Base-by-base conservation (phyloP, 2,329 filamentous ascomycete genomes). In the Dactylonectria estremocensis region DNA sequence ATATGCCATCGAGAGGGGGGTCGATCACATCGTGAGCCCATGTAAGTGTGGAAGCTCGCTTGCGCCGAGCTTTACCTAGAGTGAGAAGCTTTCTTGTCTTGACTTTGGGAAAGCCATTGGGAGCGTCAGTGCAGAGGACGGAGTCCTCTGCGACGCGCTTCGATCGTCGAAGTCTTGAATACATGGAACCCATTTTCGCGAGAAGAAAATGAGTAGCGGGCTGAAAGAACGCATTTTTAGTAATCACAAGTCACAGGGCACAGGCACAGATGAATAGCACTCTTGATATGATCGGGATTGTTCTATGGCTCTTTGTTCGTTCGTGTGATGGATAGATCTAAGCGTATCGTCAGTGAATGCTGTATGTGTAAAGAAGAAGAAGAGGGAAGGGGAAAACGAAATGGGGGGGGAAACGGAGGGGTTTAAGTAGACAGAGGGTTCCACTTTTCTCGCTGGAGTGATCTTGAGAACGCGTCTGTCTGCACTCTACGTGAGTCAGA, bases 341-440 rank as follows among this genome's bases (percentile, higher is more conserved):
- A 28, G 24, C 45, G 7, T 22, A 16, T 22, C 14, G 16, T 43
- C 14, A 8, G 45, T 22, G 20, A 22, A 20, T 9, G 28, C 28
- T 28, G 18, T 35, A 31, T 31, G 50, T 53, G 50, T 53, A 52
- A 11, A 11, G 50, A 35, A 35, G 50, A 53, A 53, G 31, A 11
- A 20, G 11, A 20, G 33, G 35, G 20, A 35, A 35, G 31, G 9
- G 31, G 18, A 35, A 53, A 35, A 20, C 9, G 11, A 8, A 7
- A 35, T 35, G 8, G 50, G n/a, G 1, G 49, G 50, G 28, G 11
- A 18, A 22, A 3, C 6, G 28, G 50, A 8, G 10, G 50, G 50
- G 6, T 7, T 14, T 35, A 35, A n/a, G n/a, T 53, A 53, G 28
- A 13, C 10, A 14, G n/a, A 37, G 31, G 18, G 31, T 18, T 28